Evolutionary conservation across 2,329 filamentous ascomycete genomes (phyloP).

Genomic region (Colletotrichum liaoningense): DNA sequence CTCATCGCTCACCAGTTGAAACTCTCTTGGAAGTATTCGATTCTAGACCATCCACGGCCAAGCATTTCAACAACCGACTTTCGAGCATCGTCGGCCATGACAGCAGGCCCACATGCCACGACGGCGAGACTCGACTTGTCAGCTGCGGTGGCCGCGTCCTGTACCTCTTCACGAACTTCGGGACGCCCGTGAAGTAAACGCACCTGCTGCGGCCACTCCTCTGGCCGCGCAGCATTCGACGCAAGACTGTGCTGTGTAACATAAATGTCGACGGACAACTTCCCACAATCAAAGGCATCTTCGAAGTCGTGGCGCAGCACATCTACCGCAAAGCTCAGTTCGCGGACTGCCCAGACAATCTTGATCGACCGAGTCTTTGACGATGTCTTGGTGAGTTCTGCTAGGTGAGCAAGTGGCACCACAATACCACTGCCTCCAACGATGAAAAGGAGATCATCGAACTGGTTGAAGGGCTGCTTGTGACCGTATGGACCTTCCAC

Average conservation of each 20-base stretch:
- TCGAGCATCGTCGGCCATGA: conserved; percentile 57
- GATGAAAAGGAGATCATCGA: conserved; percentile 54
- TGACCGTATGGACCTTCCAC: conserved; percentile 60
- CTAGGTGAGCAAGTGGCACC: conserved; percentile 53
- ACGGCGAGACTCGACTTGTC: conserved; percentile 49
- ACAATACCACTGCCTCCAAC: conserved; percentile 59
- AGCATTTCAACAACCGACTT: conserved; percentile 48
- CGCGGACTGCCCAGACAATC: conserved; percentile 57
- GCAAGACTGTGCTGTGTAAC: conserved; percentile 41
- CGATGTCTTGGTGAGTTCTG: conserved; percentile 38
- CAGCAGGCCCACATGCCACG: conserved; percentile 56
- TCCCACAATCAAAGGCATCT: conserved; percentile 41
- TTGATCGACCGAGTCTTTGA: conserved; percentile 41
- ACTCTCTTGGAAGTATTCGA: conserved; percentile 57
- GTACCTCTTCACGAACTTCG: conserved; percentile 47
- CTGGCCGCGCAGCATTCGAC: conserved; percentile 10
- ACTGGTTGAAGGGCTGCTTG: conserved; percentile 50
- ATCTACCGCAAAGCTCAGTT: conserved; percentile 49
- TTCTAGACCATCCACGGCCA: conserved; percentile 37
- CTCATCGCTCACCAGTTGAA: conserved; percentile 51
- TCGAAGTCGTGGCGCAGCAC: conserved; percentile 48
- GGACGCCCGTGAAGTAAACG: conserved; percentile 44
- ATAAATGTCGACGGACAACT: conserved; percentile 50
- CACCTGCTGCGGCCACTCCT: conserved; percentile 36
- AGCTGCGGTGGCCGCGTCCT: conserved; percentile 38